A percentile compares a stretch with the other conserved stretches of the same genome.
These are phyloP conservation scores for Russula emetica DNA, from an alignment of 768 basidiomycete genomes.

Conservation along the genomic window DNA sequence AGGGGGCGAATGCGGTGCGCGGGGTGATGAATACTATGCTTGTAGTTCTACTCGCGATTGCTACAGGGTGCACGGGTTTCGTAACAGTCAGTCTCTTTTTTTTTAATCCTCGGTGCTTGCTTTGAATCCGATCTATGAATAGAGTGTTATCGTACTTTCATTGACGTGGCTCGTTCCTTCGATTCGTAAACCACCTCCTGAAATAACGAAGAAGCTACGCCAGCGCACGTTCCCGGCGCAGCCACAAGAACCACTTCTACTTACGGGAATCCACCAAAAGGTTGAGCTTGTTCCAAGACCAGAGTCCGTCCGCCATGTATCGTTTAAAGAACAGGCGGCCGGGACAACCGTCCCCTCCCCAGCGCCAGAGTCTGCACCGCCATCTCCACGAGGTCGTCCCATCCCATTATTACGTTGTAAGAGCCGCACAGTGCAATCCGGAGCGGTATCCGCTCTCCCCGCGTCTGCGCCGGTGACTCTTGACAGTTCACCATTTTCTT, in stretches of 20 bases:
- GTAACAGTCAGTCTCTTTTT: slow-evolving; percentile 16
- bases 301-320: slow-evolving; percentile 16
- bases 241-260: not conserved
- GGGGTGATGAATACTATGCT: not conserved
- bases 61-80: slow-evolving; percentile 22
- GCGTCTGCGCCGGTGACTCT: not conserved
- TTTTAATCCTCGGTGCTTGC: not conserved
- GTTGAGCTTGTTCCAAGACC: slow-evolving; percentile 1
- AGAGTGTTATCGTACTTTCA: slow-evolving; percentile 20
- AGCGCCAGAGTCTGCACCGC: slow-evolving; percentile 5
- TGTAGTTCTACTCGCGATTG: slow-evolving; percentile 11
- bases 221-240: not conserved
- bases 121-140: not conserved
- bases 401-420: slow-evolving; percentile 12
- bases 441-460: not conserved
- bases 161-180: slow-evolving; percentile 24
- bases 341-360: not conserved
- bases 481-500: slow-evolving; percentile 18
- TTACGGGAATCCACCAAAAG: not conserved
- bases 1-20: slow-evolving; percentile 14
- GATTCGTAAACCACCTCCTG: not conserved
- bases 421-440: not conserved
- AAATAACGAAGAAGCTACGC: not conserved
- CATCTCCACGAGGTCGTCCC: slow-evolving; percentile 2
- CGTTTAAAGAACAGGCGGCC: slow-evolving; percentile 13